A percentile compares a stretch with the other conserved stretches of the same genome.
Conservation (phyloP, 805 yeast genomes). For the Metschnikowia kofuensis region DNA sequence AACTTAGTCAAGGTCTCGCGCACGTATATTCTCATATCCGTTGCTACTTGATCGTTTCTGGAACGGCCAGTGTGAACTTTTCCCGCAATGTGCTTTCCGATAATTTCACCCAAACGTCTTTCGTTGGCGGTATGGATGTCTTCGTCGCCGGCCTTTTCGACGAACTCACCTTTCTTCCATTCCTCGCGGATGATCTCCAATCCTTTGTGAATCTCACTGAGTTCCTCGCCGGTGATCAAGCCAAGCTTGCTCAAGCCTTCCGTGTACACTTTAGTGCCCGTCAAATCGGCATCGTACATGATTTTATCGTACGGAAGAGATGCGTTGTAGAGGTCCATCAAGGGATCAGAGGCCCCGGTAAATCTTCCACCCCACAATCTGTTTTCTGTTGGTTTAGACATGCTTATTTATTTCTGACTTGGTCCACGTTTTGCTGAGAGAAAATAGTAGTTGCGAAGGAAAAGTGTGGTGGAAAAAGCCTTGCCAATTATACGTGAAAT, state of each 20-base stretch:
- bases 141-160: slow-evolving; percentile 86
- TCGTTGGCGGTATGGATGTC: slow-evolving; percentile 99
- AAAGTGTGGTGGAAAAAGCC: background rate
- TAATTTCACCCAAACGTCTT: slow-evolving; percentile 93
- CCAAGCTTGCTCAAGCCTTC: slow-evolving; percentile 79
- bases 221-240: slow-evolving; percentile 68
- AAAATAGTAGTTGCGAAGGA: no score
- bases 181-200: slow-evolving; percentile 67
- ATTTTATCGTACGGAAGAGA: slow-evolving; percentile 93
- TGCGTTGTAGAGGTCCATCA: slow-evolving; percentile 96
- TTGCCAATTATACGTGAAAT: slow-evolving; percentile 1
- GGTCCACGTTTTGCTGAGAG: no score
- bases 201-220: slow-evolving; percentile 80
- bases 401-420: background rate
- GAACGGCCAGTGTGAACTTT: slow-evolving; percentile 99
- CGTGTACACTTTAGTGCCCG: slow-evolving; percentile 93
- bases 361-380: slow-evolving; percentile 98
- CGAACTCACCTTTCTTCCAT: slow-evolving; percentile 72
- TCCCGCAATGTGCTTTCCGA: slow-evolving; percentile 91
- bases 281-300: slow-evolving; percentile 92
- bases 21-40: slow-evolving; percentile 96
- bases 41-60: slow-evolving; percentile 97
- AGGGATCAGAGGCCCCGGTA: slow-evolving; percentile 94
- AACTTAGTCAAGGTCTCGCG: slow-evolving; percentile 72
- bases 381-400: slow-evolving; percentile 53